Conservation (phyloP, 192 early-diverging fungal species). For the Coemansia sp. region DNA sequence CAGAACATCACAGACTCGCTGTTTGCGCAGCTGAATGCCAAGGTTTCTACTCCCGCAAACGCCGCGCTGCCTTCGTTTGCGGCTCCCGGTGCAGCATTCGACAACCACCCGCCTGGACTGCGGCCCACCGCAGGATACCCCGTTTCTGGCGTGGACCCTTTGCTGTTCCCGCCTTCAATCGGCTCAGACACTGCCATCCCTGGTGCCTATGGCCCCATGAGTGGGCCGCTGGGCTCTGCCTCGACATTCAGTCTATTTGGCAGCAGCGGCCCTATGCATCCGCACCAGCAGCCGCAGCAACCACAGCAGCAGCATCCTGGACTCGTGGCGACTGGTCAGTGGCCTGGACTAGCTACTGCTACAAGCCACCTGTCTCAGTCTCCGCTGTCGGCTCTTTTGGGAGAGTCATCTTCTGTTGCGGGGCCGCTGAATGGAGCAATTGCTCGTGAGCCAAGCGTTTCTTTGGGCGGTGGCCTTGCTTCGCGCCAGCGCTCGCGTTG, state of each 20-base stretch:
- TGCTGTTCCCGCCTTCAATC: constrained; percentile 36
- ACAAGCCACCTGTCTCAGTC: constrained; percentile 19
- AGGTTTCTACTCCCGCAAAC: constrained; percentile 26
- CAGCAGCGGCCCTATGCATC: constrained; percentile 5
- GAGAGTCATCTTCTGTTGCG: constrained; percentile 9
- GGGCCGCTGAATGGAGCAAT: constrained; percentile 3
- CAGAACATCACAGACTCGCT: constrained; percentile 47
- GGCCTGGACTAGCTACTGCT: constrained; percentile 13
- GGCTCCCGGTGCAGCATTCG: background rate
- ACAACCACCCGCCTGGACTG: constrained; percentile 2
- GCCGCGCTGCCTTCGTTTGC: constrained; percentile 17
- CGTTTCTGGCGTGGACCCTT: constrained; percentile 28
- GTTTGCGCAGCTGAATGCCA: constrained; percentile 49
- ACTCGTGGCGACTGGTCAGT: constrained; percentile 10
- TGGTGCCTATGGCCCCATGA: constrained; percentile 5
- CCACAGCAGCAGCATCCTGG: background rate
- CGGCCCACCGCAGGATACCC: constrained; percentile 20
- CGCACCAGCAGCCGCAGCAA: background rate
- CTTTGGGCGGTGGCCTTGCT: constrained; percentile 7
- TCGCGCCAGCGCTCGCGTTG: constrained; percentile 39
- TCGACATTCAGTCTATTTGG: constrained; percentile 28
- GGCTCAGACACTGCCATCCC: background rate
- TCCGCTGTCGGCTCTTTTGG: constrained; percentile 23
- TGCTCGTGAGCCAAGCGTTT: background rate
- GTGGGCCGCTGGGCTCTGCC: background rate